Percentiles rank a stretch among this genome's conserved stretches.
These are phyloP conservation scores for Globisporangium heterothallicum DNA, from an alignment of 352 stramenopile genomes.

Conservation along the genomic window DNA sequence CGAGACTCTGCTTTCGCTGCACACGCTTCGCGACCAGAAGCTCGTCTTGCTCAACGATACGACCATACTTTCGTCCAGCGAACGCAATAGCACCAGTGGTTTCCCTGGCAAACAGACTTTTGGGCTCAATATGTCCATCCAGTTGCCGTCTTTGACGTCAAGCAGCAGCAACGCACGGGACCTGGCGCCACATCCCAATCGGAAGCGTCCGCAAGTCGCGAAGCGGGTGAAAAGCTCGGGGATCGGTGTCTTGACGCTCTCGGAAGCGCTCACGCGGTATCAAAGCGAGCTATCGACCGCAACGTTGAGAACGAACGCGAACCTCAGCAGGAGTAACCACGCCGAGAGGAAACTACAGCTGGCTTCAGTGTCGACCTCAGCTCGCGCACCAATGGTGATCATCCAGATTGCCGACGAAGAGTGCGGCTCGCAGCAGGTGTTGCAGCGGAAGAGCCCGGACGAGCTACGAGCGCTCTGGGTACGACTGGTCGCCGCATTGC, in stretches of 20 bases:
- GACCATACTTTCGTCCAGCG: not conserved
- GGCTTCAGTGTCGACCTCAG: too few relatives aligned
- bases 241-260: conserved; percentile 14
- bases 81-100: not conserved
- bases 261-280: conserved; percentile 8
- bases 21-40: conserved; percentile 11
- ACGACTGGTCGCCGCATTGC: conserved; percentile 23
- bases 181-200: too few relatives aligned
- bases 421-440: not conserved
- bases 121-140: not conserved
- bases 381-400: conserved; percentile 7
- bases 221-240: conserved; percentile 9
- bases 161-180: conserved; percentile 6
- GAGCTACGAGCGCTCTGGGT: conserved; percentile 22
- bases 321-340: not conserved
- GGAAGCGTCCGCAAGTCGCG: not conserved
- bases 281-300: not conserved
- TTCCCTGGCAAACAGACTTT: not conserved
- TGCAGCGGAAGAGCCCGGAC: not conserved
- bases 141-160: not conserved
- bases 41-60: not conserved
- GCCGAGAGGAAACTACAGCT: not conserved
- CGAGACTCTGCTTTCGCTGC: conserved; percentile 4
- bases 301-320: not conserved
- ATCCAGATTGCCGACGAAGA: conserved; percentile 16